Evolutionary conservation across 441 rosid species (phyloP).

Genomic region (Erodium trifolium): DNA sequence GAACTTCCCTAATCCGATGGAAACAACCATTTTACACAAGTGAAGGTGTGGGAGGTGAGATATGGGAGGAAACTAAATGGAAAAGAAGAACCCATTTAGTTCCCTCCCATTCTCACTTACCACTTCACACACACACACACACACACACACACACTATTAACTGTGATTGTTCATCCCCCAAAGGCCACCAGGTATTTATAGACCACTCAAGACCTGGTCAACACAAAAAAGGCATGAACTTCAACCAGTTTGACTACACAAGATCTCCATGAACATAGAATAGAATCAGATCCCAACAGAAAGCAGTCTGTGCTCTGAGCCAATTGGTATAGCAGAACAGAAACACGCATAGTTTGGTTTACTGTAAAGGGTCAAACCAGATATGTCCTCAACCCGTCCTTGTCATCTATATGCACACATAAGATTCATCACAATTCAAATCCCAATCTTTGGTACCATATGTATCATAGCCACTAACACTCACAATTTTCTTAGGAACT

Average conservation of each 20-base stretch:
- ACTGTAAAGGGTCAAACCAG: too few relatives aligned
- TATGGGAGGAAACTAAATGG: conserved; percentile 9
- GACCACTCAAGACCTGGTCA: neutral
- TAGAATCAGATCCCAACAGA: neutral
- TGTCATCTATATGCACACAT: too few relatives aligned
- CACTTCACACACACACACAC: too few relatives aligned
- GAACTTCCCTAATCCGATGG: neutral
- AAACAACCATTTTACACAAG: neutral
- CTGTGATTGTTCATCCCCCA: neutral
- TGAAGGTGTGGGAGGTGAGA: conserved; percentile 6
- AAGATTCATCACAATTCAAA: too few relatives aligned
- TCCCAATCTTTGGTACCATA: too few relatives aligned
- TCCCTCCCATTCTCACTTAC: conserved; percentile 2
- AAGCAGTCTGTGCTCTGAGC: neutral
- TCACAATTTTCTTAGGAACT: too few relatives aligned
- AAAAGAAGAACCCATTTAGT: neutral
- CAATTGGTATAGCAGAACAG: neutral
- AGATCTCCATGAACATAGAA: neutral
- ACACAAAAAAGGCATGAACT: neutral
- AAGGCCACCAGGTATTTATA: neutral
- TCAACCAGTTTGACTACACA: neutral
- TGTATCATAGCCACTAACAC: too few relatives aligned
- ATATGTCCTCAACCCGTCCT: too few relatives aligned
- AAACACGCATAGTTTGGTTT: too few relatives aligned
- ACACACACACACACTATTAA: too few relatives aligned